phyloP scores from a whole-genome alignment of 1,139 yeast species.

The Suhomyces bokatorum region DNA sequence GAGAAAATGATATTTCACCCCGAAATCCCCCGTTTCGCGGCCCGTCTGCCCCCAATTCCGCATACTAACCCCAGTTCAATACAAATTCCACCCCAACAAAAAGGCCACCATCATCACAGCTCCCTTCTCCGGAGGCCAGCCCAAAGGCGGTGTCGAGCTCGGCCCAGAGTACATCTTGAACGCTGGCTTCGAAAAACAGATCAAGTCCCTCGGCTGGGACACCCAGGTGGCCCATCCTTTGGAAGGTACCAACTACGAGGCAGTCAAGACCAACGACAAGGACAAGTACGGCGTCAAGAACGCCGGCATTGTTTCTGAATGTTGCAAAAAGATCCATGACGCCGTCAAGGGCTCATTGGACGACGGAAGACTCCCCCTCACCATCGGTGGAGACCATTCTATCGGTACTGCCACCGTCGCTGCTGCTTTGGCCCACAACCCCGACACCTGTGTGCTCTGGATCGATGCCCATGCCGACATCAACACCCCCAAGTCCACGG shows the following conservation, averaged over 20 bases:
- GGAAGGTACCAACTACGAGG: constrained; percentile 45
- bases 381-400: constrained; percentile 96
- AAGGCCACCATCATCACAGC: constrained; percentile 71
- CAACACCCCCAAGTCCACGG: constrained; percentile 85
- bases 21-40: neutral
- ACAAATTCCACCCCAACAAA: constrained; percentile 54
- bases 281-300: constrained; percentile 67
- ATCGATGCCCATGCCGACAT: constrained; percentile 98
- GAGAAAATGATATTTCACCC: neutral
- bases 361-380: constrained; percentile 67
- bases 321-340: constrained; percentile 64
- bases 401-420: constrained; percentile 92
- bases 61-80: constrained; percentile 23
- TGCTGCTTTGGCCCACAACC: constrained; percentile 76
- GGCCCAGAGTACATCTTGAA: constrained; percentile 84
- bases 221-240: constrained; percentile 61
- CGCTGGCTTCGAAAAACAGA: constrained; percentile 66
- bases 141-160: constrained; percentile 86
- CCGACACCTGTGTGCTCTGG: constrained; percentile 91
- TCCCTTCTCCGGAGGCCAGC: constrained; percentile 97
- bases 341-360: constrained; percentile 53
- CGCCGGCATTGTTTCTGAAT: constrained; percentile 73
- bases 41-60: neutral
- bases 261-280: constrained; percentile 38
- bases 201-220: constrained; percentile 73